Evolutionary conservation across 164 flowering plant genomes (phyloP).

Genomic region (Annona squamosa): DNA sequence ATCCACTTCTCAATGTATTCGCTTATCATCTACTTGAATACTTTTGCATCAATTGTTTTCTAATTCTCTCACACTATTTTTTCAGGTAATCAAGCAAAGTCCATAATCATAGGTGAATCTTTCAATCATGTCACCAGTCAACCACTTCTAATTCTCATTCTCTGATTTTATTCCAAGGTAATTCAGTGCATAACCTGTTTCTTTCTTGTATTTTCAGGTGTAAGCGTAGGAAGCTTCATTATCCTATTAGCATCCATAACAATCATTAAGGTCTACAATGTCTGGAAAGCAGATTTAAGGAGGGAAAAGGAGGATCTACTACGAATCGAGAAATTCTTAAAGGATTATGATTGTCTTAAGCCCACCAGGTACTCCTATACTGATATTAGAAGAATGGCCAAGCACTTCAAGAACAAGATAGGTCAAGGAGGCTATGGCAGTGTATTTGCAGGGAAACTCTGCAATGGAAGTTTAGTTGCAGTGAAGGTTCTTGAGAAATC

Average conservation of each 20-base stretch:
- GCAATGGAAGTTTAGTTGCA: background rate
- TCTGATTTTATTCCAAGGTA: background rate
- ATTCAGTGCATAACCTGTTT: background rate
- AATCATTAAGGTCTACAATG: slow-evolving; percentile 1
- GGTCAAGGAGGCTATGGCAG: slow-evolving; percentile 7
- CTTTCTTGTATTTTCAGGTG: background rate
- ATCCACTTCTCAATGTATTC: too few relatives aligned
- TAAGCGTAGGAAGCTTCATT: background rate
- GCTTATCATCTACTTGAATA: background rate
- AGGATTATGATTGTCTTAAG: background rate
- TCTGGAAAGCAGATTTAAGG: background rate
- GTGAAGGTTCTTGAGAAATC: background rate
- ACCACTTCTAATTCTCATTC: background rate
- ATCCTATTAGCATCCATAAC: background rate
- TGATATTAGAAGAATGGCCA: slow-evolving; percentile 1
- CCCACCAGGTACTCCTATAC: slow-evolving; percentile 1
- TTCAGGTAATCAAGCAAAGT: background rate
- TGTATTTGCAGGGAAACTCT: slow-evolving; percentile 5
- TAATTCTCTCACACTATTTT: too few relatives aligned
- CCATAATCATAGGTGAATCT: background rate
- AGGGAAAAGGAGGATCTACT: slow-evolving; percentile 5
- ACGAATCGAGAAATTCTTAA: background rate
- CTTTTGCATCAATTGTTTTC: background rate
- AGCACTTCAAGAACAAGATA: background rate
- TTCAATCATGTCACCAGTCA: background rate